Evolutionary conservation across 345 rosid species (phyloP).

Genomic region (Reutealis trisperma): DNA sequence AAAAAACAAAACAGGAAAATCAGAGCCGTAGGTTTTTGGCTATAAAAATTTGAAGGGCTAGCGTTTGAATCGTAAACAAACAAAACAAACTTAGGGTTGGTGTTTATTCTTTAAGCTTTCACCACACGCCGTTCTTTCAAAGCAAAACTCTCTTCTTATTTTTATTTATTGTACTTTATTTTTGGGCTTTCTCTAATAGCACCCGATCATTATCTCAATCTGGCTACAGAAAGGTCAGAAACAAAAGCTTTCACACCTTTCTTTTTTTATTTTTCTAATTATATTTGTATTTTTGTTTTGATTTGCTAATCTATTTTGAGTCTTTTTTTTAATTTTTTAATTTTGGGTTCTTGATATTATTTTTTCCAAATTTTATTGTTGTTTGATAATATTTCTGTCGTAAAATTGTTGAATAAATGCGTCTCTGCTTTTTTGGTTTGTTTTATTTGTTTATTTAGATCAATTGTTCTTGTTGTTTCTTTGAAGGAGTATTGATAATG

Average conservation of each 20-base stretch:
- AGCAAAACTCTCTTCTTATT: not conserved
- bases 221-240: slow-evolving; percentile 10
- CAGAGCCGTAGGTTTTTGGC: too few relatives aligned
- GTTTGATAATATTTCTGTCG: not conserved
- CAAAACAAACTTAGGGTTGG: not conserved
- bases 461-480: not conserved
- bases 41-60: not conserved
- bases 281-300: not conserved
- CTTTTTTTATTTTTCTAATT: not conserved
- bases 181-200: not conserved
- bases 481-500: not conserved
- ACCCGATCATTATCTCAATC: not conserved
- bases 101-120: not conserved
- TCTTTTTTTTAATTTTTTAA: not conserved
- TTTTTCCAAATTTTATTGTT: too few relatives aligned
- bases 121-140: not conserved
- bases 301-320: not conserved
- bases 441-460: too few relatives aligned
- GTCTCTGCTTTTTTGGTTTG: not conserved
- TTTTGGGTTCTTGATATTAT: too few relatives aligned
- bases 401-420: not conserved
- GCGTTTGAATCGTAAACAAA: not conserved
- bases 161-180: not conserved
- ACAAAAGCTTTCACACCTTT: not conserved
- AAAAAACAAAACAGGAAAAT: too few relatives aligned